Evolutionary conservation across 2,329 filamentous ascomycete species (phyloP), one percentile per base, ranked within the genome.

Genomic region (Chlorencoelia australis): DNA sequence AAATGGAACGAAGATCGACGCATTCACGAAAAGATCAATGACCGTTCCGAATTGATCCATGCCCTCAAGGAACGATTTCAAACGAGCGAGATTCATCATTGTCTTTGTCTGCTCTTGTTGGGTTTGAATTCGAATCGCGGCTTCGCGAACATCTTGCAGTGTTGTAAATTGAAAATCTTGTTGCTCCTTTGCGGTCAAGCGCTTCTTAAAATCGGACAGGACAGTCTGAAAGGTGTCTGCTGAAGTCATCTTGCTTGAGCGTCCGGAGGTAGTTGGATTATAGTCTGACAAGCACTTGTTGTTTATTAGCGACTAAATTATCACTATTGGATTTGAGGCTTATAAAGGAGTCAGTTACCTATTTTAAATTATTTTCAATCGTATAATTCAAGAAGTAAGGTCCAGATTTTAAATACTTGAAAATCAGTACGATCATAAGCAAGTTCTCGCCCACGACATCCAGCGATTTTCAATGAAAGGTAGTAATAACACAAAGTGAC

Each of bases 41-140:
- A 59, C 45, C 28, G 60, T 55, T 1, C 54, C 54, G 30, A 58
- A 61, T 25, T 62, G 55, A 3, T 59, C 35, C 56, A 64, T 59
- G 0, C 56, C 54, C 37, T 60, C 51, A 2, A 60, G 25, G 33
- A 58, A 54, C 11, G 45, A 40, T 25, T 49, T 39, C n/a, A 58
- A 38, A 6, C 59, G 33, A 13, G 43, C 40, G 41, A 60, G 47
- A 30, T 56, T 52, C 36, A 48, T 45, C 42, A 57, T 37, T 7
- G 35, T 46, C 26, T 42, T 48, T 7, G 36, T 39, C 6, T 37
- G 35, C 31, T 43, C 46, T 27, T 60, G 57, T 5, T 50, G 34
- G 11, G 34, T 33, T 43, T 61, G 58, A 16, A 59, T 56, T 5
- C 26, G 25, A 10, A 42, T 36, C 1, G 47, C 43, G 3, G 40